Evolutionary conservation across 73 alveolate species (phyloP), one percentile per base, ranked within the genome.

Genomic region (Paramecium biaurelia): DNA sequence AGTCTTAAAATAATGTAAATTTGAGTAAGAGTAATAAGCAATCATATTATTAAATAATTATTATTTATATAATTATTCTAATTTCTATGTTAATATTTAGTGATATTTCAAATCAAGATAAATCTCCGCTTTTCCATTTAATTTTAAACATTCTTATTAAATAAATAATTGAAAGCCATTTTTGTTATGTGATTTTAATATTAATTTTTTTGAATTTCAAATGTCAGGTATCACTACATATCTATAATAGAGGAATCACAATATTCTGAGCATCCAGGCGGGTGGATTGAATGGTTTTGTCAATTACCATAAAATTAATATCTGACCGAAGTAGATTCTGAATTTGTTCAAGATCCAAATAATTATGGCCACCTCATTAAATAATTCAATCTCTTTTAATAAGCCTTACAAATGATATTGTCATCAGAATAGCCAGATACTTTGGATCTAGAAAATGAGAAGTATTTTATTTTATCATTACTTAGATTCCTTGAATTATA

Each of bases 401-500:
- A 30, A 20, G 92, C 92, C 18, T 72, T 88, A 70, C 30, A 37
- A 41, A 86, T 67, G 76, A 70, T 92, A 37, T 85, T 92, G 56
- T 92, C 95, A 24, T 85, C 93, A 14, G 93, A 92, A 79, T 41
- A 41, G 5, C 90, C 90, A 42, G 90, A 79, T 43, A 79, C 63
- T 42, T 21, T 79, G n/a, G 90, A 79, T 43, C 35, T 79, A 79
- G 90, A 79, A 79, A 79, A 79, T 20, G 95, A 92, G 85, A 93
- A 93, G 96, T 93, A 93, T 74, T 38, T 23, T 30, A 43, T 53
- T 53, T 47, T 15, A 53, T 21, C 43, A 38, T n/a, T 21, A 14
- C 30, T 8, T 93, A 96, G 98, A 63, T 96, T 95, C 93, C 92
- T 96, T 35, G 98, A 96, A 87, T 76, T 96, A 18, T 95, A 95